Evolutionary conservation across 768 basidiomycete genomes (phyloP).

Genomic region (Kwoniella botswanensis): DNA sequence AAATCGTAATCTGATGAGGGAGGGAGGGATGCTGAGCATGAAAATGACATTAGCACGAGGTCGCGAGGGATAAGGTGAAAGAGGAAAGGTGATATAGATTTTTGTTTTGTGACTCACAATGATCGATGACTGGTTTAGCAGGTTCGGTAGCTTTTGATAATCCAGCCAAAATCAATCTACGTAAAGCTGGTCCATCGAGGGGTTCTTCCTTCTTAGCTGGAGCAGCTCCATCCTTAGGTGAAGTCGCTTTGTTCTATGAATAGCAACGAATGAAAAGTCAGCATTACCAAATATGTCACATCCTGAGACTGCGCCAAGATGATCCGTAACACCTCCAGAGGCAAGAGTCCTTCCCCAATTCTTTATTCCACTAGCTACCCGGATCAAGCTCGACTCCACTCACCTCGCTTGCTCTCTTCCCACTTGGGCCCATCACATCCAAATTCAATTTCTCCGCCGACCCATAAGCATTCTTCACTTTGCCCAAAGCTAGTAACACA

Average conservation of each 20-base stretch:
- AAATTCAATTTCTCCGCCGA: conserved; percentile 51
- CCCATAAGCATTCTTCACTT: conserved; percentile 63
- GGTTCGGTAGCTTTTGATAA: conserved; percentile 51
- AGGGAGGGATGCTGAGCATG: conserved; percentile 37
- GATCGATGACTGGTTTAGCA: conserved; percentile 32
- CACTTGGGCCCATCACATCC: conserved; percentile 49
- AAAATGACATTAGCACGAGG: background rate
- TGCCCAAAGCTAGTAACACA: conserved; percentile 81
- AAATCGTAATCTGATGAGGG: conserved; percentile 49
- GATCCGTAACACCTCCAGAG: no score
- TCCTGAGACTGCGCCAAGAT: no score
- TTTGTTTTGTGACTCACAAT: conserved; percentile 30
- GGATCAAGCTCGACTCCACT: no score
- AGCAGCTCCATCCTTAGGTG: conserved; percentile 20
- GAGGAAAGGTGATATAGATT: background rate
- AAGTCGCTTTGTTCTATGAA: conserved; percentile 31
- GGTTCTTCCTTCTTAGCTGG: conserved; percentile 44
- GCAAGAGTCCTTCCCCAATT: no score
- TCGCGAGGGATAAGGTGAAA: background rate
- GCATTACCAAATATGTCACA: no score
- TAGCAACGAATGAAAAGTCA: background rate
- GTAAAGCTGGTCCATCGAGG: conserved; percentile 44
- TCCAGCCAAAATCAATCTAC: conserved; percentile 51
- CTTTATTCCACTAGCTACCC: no score
- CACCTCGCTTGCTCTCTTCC: conserved; percentile 45